Percentiles rank a stretch among this genome's conserved stretches.
Evolutionary conservation across 2,329 filamentous ascomycete genomes (phyloP).

Genomic region (Coniochaeta hoffmannii): DNA sequence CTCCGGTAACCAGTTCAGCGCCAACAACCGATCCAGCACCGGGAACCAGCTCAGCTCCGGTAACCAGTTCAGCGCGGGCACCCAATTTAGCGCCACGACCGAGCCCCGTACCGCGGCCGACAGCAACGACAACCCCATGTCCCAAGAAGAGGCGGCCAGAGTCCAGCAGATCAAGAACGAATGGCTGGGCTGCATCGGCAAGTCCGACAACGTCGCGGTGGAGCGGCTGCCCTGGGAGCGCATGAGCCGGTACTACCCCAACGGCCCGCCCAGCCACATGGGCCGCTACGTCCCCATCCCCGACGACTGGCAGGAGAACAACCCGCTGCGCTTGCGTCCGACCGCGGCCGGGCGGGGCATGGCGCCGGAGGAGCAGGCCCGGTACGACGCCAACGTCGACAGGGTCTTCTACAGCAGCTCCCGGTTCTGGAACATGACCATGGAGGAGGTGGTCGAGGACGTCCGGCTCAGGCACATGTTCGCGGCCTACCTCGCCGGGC

Average conservation of each 20-base stretch:
- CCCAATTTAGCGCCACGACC: no score
- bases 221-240: constrained; percentile 23
- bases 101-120: no score
- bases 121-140: no score
- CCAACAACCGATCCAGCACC: no score
- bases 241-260: constrained; percentile 21
- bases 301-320: constrained; percentile 17
- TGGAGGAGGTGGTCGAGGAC: neutral
- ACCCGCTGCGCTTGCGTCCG: constrained; percentile 7
- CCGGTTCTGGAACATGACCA: neutral
- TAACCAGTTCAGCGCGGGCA: no score
- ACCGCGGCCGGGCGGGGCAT: constrained; percentile 11
- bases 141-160: no score
- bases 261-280: constrained; percentile 22
- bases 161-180: no score
- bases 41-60: no score
- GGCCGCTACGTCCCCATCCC: constrained; percentile 9
- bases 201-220: constrained; percentile 6
- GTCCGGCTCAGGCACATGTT: neutral
- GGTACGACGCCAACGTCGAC: constrained; percentile 22
- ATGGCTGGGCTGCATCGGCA: no score
- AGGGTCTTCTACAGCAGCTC: constrained; percentile 26
- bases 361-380: constrained; percentile 15
- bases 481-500: neutral
- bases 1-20: no score